A percentile compares a stretch with the other conserved stretches of the same genome.
Conservation (phyloP, 306 rosid genomes). For the Lagenaria siceraria region DNA sequence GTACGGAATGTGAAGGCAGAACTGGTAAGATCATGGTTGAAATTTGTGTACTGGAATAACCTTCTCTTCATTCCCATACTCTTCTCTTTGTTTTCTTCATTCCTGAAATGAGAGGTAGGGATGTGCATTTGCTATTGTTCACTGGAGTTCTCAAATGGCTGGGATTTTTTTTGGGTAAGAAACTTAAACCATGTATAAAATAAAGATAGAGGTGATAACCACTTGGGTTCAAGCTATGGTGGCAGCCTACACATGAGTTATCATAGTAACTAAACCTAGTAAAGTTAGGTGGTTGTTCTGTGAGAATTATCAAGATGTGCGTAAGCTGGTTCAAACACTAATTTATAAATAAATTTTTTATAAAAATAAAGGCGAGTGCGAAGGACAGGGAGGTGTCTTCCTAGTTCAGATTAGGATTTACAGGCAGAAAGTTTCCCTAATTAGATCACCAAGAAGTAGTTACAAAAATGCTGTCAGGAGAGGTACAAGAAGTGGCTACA, state of each 20-base stretch:
- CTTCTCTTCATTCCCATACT: background rate
- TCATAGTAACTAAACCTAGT: background rate
- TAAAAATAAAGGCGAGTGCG: background rate
- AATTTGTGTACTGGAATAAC: background rate
- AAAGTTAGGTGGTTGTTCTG: background rate
- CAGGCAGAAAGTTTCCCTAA: background rate
- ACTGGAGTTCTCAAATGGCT: background rate
- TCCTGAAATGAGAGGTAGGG: background rate
- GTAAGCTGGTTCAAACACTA: no score
- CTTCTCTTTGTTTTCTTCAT: background rate
- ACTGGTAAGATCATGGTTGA: slow-evolving; percentile 44
- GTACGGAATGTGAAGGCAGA: slow-evolving; percentile 57
- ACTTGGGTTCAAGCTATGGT: no score
- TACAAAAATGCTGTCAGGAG: background rate
- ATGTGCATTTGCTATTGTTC: background rate
- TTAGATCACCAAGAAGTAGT: background rate
- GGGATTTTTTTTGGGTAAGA: background rate
- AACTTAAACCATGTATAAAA: background rate
- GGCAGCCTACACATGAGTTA: no score
- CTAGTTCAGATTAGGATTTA: background rate
- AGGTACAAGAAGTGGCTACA: background rate
- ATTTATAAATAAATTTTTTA: no score
- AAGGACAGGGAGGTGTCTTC: background rate
- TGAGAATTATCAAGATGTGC: no score
- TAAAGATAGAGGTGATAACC: background rate